Evolutionary conservation across 768 basidiomycete species (phyloP).

Genomic region (Mycena galericulata): DNA sequence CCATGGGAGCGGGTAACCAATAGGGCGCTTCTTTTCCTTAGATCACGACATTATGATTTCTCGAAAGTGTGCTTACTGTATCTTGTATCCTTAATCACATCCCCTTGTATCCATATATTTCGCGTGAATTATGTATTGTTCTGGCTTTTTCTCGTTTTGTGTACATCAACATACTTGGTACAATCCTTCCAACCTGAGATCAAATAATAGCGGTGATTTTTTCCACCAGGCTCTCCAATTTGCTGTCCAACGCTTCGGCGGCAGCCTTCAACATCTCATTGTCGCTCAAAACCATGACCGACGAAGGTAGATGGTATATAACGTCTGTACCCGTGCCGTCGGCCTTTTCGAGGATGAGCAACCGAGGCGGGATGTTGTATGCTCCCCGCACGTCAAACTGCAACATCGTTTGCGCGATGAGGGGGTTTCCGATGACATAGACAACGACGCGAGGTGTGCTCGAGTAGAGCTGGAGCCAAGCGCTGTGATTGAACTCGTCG

Average conservation of each 20-base stretch:
- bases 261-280: conserved; percentile 47
- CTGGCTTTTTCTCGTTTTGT: conserved; percentile 30
- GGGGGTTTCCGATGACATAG: conserved; percentile 66
- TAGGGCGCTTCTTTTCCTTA: neutral
- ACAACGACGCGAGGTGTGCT: conserved; percentile 47
- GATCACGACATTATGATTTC: conserved; percentile 18
- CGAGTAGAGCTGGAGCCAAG: conserved; percentile 50
- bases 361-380: conserved; percentile 57
- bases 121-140: neutral
- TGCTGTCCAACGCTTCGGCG: conserved; percentile 53
- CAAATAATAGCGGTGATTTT: conserved; percentile 46
- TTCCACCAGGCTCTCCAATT: conserved; percentile 55
- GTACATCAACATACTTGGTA: neutral
- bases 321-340: conserved; percentile 54
- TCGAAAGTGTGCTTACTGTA: conserved; percentile 1
- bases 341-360: conserved; percentile 56
- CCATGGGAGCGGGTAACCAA: neutral
- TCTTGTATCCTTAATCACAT: conserved; percentile 21
- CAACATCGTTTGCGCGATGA: conserved; percentile 60
- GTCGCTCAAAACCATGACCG: conserved; percentile 52
- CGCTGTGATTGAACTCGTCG: conserved; percentile 49
- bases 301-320: conserved; percentile 61
- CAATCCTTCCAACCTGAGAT: neutral
- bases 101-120: conserved; percentile 26
- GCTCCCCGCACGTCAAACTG: conserved; percentile 54